Evolutionary conservation across 768 basidiomycete species (phyloP).

Genomic region (Pleurotus tuber-regium): DNA sequence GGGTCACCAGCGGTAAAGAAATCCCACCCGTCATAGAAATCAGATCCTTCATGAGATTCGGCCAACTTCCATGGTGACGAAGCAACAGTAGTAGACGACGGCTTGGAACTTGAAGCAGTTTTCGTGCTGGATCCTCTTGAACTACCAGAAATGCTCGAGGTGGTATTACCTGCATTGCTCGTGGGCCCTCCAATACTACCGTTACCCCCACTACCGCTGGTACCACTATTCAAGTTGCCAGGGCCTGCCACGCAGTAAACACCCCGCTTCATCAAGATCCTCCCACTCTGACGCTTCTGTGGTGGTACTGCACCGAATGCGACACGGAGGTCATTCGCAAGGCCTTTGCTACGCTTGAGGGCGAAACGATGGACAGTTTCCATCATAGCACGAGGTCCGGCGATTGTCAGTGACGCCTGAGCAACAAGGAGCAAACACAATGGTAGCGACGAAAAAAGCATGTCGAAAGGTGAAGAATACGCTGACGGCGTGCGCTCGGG

Average conservation of each 20-base stretch:
- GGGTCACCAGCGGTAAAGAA: constrained; percentile 74
- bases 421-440: constrained; percentile 35
- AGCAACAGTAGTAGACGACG: constrained; percentile 19
- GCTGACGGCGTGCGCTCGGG: neutral
- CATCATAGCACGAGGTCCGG: constrained; percentile 38
- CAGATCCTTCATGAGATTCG: constrained; percentile 60
- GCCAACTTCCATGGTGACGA: constrained; percentile 59
- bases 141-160: constrained; percentile 21
- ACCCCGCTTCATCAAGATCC: constrained; percentile 17
- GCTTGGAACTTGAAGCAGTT: constrained; percentile 8
- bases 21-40: constrained; percentile 82
- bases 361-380: constrained; percentile 53
- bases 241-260: constrained; percentile 44
- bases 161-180: constrained; percentile 8
- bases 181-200: constrained; percentile 9
- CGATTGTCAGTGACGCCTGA: constrained; percentile 26
- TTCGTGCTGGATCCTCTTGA: constrained; percentile 1
- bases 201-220: constrained; percentile 16
- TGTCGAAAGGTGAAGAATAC: constrained; percentile 21
- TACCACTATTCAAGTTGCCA: constrained; percentile 22
- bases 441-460: constrained; percentile 28
- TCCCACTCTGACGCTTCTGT: constrained; percentile 30
- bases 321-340: constrained; percentile 68
- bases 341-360: constrained; percentile 51
- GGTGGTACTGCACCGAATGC: constrained; percentile 57